Base-by-base conservation (phyloP, 73 alveolate species). In the Blepharisma stoltei region DNA sequence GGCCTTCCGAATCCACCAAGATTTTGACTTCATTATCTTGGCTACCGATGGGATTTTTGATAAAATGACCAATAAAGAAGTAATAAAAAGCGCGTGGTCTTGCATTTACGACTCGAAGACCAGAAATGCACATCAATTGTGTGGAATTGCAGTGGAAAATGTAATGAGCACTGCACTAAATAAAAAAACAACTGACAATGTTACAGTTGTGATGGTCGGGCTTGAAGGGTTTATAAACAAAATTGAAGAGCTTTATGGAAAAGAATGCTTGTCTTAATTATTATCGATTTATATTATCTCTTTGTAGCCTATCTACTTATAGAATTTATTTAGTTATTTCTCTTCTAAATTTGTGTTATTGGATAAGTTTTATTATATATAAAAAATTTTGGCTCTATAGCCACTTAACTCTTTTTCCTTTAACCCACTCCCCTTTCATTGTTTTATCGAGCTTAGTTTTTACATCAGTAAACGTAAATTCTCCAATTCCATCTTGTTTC, bases 71-170 rank as follows among this genome's bases (percentile, higher is more conserved):
- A 93, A 86, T 54, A 84, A 86, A 54, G 97, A 93, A 67, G 87
- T 82, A 8, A 78, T 86, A 11, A 76, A 93, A 81, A 82, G 93
- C 55, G 94, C 89, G 9, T 93, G 96, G 93, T 27, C 55, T 76
- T n/a, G 53, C n/a, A 54, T 21, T 9, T 38, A 68, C 6, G 77
- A 78, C 55, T 53, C 43, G 8, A 76, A 79, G 11, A n/a, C 87
- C 6, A 37, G 49, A 20, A 89, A 88, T 71, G 89, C 94, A 27
- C 99, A 96, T 85, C 78, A 85, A 65, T 85, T 90, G 82, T 91
- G 95, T 23, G 99, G 99, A 6, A 75, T 84, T 60, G 97, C 96
- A 38, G 99, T 96, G 21, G 99, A 96, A 75, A 89, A 88, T 78
- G 91, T 96, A 4, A 86, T 96, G 49, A 96, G 93, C 76, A 78